A percentile compares a stretch with the other conserved stretches of the same genome.
Evolutionary conservation across 257 asterid species (phyloP).

Genomic region (Anisodus tanguticus): DNA sequence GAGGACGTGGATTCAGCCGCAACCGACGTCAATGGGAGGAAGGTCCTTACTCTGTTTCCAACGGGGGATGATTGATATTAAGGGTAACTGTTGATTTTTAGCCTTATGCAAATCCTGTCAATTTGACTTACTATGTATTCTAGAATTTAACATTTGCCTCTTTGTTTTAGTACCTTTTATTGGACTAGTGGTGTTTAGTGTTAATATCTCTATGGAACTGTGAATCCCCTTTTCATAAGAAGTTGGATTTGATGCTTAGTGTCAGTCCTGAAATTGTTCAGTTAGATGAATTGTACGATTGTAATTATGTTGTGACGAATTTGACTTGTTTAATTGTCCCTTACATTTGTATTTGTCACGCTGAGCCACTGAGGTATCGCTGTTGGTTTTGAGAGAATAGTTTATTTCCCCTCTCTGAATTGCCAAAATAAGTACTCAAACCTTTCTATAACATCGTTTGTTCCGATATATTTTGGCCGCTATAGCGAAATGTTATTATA

Average conservation of each 20-base stretch:
- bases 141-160: conserved; percentile 24
- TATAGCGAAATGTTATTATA: too few relatives aligned
- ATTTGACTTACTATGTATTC: conserved; percentile 17
- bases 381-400: neutral
- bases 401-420: neutral
- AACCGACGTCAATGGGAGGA: conserved; percentile 34
- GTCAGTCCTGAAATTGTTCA: conserved; percentile 4
- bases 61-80: conserved; percentile 40
- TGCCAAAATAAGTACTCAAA: neutral
- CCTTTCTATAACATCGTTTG: too few relatives aligned
- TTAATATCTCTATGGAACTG: neutral
- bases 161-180: conserved; percentile 24
- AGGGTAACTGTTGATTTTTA: conserved; percentile 28
- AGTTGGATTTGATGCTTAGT: conserved; percentile 19
- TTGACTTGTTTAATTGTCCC: conserved; percentile 2
- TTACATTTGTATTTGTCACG: neutral
- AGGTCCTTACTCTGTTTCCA: conserved; percentile 47
- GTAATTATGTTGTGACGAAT: conserved; percentile 18
- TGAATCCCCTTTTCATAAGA: conserved; percentile 27
- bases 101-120: neutral
- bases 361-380: neutral
- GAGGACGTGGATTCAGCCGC: conserved; percentile 45
- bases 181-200: neutral
- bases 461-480: too few relatives aligned
- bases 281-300: conserved; percentile 19